These are phyloP conservation scores for Viola odorata DNA, from an alignment of 345 rosid genomes.

Conservation along the genomic window DNA sequence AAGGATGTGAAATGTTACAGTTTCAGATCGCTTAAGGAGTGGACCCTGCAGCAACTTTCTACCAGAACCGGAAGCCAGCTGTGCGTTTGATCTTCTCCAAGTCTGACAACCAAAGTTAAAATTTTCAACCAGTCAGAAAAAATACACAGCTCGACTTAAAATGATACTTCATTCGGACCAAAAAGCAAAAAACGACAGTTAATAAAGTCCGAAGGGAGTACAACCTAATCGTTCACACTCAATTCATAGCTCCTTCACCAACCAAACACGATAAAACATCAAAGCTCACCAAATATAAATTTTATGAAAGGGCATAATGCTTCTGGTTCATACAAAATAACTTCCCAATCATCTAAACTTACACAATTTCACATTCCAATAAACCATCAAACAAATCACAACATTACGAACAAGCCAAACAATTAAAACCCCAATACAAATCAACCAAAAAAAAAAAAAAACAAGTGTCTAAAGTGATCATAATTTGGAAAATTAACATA, in stretches of 20 bases:
- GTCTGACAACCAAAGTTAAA: background rate
- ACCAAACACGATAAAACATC: constrained; percentile 7
- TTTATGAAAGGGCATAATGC: background rate
- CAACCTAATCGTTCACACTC: background rate
- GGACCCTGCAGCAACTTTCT: constrained; percentile 91
- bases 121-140: background rate
- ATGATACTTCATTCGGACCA: too few relatives aligned
- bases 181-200: too few relatives aligned
- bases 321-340: background rate
- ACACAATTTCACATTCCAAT: background rate
- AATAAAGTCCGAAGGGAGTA: too few relatives aligned
- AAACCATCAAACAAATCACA: background rate
- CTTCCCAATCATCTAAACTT: background rate
- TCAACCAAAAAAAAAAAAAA: constrained; percentile 3
- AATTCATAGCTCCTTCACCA: constrained; percentile 13
- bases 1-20: constrained; percentile 14
- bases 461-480: constrained; percentile 11
- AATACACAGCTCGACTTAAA: background rate
- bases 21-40: constrained; percentile 96
- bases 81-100: constrained; percentile 92
- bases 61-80: constrained; percentile 89
- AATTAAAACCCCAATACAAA: background rate
- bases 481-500: background rate
- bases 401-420: background rate
- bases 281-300: background rate